A percentile compares a stretch with the other conserved stretches of the same genome.
phyloP scores from a whole-genome alignment of 371 early-diverging fungal species.

The Blakeslea trispora region DNA sequence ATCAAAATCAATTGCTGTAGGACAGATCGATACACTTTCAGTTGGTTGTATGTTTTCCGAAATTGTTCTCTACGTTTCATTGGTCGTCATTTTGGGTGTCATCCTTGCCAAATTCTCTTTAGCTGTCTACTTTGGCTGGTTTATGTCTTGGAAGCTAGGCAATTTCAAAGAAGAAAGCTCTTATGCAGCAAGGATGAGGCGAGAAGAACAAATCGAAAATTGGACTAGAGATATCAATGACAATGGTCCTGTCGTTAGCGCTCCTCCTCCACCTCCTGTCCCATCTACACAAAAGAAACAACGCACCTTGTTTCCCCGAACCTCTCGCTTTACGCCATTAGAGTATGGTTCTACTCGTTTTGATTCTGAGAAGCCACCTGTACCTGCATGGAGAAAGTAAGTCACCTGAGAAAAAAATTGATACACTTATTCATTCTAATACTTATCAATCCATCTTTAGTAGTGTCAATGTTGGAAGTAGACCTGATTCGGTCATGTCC shows the following conservation, averaged over 20 bases:
- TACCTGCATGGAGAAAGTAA: constrained; percentile 45
- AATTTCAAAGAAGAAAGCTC: constrained; percentile 53
- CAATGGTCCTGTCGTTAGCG: constrained; percentile 23
- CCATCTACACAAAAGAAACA: constrained; percentile 12
- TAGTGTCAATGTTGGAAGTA: constrained; percentile 3
- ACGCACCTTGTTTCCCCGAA: constrained; percentile 38
- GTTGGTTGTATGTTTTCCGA: constrained; percentile 73
- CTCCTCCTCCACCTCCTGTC: constrained; percentile 14
- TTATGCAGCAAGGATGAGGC: constrained; percentile 57
- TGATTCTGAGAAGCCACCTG: constrained; percentile 33
- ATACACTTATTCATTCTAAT: too few species aligned
- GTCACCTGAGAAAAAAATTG: too few species aligned
- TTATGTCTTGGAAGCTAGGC: constrained; percentile 63
- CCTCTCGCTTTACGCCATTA: constrained; percentile 43
- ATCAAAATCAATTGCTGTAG: constrained; percentile 65
- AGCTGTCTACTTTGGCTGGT: constrained; percentile 78
- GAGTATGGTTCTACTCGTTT: constrained; percentile 43
- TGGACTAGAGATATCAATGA: constrained; percentile 59
- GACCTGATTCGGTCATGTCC: constrained; percentile 15
- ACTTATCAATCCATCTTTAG: too few species aligned
- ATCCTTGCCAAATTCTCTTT: constrained; percentile 70
- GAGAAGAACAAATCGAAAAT: constrained; percentile 58
- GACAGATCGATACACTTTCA: constrained; percentile 65
- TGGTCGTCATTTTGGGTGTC: constrained; percentile 62
- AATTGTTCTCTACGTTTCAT: constrained; percentile 62